A percentile compares a stretch with the other conserved stretches of the same genome.
Conservation (phyloP, 768 basidiomycete species). For the Glaciozyma martinii region DNA sequence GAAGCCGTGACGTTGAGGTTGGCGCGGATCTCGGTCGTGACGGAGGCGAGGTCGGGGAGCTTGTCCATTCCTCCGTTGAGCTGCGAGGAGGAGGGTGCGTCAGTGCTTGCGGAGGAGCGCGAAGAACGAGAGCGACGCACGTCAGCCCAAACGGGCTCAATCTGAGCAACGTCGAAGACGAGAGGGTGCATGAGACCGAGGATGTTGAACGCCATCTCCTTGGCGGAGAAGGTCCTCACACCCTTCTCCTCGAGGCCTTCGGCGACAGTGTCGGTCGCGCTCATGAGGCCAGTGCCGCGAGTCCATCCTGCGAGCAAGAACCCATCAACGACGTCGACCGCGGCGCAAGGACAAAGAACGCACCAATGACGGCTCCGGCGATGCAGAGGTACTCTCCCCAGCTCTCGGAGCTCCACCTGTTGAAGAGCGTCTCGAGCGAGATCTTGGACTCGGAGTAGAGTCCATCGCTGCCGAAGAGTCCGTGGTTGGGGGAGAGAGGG, state of each 20-base stretch:
- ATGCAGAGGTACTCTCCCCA: constrained; percentile 99
- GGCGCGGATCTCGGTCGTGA: constrained; percentile 75
- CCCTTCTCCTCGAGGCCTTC: constrained; percentile 87
- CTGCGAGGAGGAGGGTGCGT: constrained; percentile 37
- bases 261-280: constrained; percentile 84
- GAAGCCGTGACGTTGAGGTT: constrained; percentile 77
- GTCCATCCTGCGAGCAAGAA: constrained; percentile 60
- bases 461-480: constrained; percentile 94
- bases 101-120: neutral
- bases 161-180: constrained; percentile 97
- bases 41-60: constrained; percentile 84
- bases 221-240: constrained; percentile 95
- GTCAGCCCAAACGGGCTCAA: constrained; percentile 97
- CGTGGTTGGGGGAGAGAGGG: constrained; percentile 95
- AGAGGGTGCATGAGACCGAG: constrained; percentile 98
- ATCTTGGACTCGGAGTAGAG: constrained; percentile 98
- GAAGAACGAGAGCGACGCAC: constrained; percentile 8
- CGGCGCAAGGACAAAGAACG: constrained; percentile 34
- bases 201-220: constrained; percentile 99
- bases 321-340: constrained; percentile 10
- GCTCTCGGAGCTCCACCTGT: constrained; percentile 93
- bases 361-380: constrained; percentile 95
- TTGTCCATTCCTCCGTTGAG: constrained; percentile 98
- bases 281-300: constrained; percentile 95
- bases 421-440: constrained; percentile 93